These are phyloP conservation scores for Porcisia hertigi DNA, from an alignment of 208 protist species.

Conservation along the genomic window DNA sequence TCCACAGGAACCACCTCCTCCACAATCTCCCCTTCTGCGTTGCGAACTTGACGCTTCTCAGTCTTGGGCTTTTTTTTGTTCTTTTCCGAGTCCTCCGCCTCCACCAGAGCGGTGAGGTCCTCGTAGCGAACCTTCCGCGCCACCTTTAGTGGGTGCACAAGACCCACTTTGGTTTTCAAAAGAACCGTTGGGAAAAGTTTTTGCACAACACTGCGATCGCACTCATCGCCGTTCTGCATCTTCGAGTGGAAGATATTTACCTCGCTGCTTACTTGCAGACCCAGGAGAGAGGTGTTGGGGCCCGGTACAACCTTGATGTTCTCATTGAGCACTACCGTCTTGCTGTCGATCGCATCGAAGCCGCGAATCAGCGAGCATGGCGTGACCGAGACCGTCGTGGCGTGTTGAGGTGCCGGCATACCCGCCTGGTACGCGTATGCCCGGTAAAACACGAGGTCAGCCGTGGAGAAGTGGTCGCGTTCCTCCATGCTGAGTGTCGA, in stretches of 20 bases:
- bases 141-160: slow-evolving; percentile 42
- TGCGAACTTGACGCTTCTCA: slow-evolving; percentile 42
- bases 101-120: slow-evolving; percentile 50
- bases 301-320: slow-evolving; percentile 61
- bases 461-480: slow-evolving; percentile 47
- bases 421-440: slow-evolving; percentile 33
- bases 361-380: slow-evolving; percentile 85
- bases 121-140: slow-evolving; percentile 68
- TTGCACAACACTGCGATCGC: slow-evolving; percentile 76
- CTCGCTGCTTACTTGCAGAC: slow-evolving; percentile 73
- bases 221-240: slow-evolving; percentile 83
- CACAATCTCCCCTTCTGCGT: slow-evolving; percentile 53
- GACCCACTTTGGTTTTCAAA: slow-evolving; percentile 40
- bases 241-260: slow-evolving; percentile 90
- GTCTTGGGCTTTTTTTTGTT: slow-evolving; percentile 36
- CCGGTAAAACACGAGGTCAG: slow-evolving; percentile 77
- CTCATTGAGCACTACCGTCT: slow-evolving; percentile 75
- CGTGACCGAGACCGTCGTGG: slow-evolving; percentile 55
- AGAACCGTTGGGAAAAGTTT: slow-evolving; percentile 81
- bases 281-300: slow-evolving; percentile 47
- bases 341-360: slow-evolving; percentile 79
- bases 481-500: slow-evolving; percentile 32
- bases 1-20: slow-evolving; percentile 74
- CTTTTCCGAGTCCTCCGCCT: slow-evolving; percentile 21
- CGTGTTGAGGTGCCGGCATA: slow-evolving; percentile 13